Conservation (phyloP, 75 land plant genomes). For the Sequoia sempervirens region DNA sequence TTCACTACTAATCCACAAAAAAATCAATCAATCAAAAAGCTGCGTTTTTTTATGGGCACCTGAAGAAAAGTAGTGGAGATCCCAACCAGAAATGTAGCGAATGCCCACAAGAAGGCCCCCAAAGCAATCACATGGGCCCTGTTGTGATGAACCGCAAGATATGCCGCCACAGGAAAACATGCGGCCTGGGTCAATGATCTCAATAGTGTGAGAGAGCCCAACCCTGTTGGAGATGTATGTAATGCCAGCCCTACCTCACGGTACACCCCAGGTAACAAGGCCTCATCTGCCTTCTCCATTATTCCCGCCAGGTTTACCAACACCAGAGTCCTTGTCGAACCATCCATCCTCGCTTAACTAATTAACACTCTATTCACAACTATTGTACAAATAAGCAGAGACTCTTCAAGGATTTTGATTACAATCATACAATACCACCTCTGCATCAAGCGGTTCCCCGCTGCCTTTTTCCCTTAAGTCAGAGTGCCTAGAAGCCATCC, state of each 20-base stretch:
- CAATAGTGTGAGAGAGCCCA: constrained; percentile 72
- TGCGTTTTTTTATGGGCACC: constrained; percentile 26
- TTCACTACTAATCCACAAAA: not conserved
- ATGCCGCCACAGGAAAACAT: constrained; percentile 74
- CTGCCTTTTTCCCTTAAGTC: not conserved
- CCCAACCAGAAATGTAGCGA: constrained; percentile 78
- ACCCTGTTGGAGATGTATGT: constrained; percentile 52
- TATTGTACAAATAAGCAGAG: not conserved
- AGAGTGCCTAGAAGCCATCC: not conserved
- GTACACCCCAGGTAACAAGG: constrained; percentile 79
- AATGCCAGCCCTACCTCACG: constrained; percentile 67
- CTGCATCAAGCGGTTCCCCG: not conserved
- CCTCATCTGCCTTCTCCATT: constrained; percentile 87
- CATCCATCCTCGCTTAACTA: constrained; percentile 8
- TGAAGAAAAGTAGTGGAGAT: constrained; percentile 63
- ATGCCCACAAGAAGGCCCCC: constrained; percentile 82
- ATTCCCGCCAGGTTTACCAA: constrained; percentile 72
- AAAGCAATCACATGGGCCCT: constrained; percentile 65
- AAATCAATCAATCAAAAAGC: not conserved
- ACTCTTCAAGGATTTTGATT: not conserved
- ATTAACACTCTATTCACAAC: not conserved
- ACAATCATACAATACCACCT: not conserved
- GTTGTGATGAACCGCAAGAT: constrained; percentile 55
- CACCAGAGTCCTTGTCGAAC: constrained; percentile 42
- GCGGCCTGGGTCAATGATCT: constrained; percentile 68